Percentiles rank a stretch among this genome's conserved stretches.
Evolutionary conservation across 1,284 basidiomycete species (phyloP).

Genomic region (Trichosporon sp.): DNA sequence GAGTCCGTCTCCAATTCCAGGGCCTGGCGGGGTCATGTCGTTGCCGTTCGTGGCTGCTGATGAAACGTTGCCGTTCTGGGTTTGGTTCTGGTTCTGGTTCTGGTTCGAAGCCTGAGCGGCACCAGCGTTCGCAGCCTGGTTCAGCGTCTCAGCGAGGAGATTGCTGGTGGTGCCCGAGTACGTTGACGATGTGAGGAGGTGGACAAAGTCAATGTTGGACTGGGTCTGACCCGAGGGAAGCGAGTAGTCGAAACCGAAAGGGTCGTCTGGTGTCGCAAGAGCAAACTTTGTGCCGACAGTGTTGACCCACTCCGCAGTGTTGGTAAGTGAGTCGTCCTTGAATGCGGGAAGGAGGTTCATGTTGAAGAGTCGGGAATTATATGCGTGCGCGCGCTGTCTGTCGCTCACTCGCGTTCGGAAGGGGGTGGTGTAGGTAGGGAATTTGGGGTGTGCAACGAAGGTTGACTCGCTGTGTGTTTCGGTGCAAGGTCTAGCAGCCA

Average conservation of each 20-base stretch:
- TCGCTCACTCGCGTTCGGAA: slow-evolving; percentile 4
- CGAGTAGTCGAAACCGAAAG: slow-evolving; percentile 17
- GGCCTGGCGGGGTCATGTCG: slow-evolving; percentile 10
- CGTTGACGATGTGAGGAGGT: slow-evolving; percentile 14
- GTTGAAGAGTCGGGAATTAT: not conserved
- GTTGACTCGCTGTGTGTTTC: slow-evolving; percentile 5
- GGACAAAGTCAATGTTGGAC: slow-evolving; percentile 15
- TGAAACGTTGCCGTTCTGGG: not conserved
- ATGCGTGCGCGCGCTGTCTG: not conserved
- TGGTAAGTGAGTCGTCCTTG: slow-evolving; percentile 22
- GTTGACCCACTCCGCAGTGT: slow-evolving; percentile 26
- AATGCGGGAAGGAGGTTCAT: slow-evolving; percentile 28
- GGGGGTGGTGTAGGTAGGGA: not conserved
- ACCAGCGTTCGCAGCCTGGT: not conserved
- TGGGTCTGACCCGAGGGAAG: slow-evolving; percentile 10
- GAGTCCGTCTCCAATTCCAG: slow-evolving; percentile 8
- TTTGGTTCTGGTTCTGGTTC: not conserved
- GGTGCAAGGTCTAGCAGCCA: not conserved
- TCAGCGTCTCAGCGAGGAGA: not conserved
- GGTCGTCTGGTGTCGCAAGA: slow-evolving; percentile 15
- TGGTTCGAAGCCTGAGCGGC: not conserved
- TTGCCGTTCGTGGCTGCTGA: not conserved
- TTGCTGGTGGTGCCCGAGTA: not conserved
- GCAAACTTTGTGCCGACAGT: slow-evolving; percentile 25
- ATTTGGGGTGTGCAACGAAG: slow-evolving; percentile 12